phyloP scores from a whole-genome alignment of 2,329 filamentous ascomycete species.

The Xylariaceae sp. region DNA sequence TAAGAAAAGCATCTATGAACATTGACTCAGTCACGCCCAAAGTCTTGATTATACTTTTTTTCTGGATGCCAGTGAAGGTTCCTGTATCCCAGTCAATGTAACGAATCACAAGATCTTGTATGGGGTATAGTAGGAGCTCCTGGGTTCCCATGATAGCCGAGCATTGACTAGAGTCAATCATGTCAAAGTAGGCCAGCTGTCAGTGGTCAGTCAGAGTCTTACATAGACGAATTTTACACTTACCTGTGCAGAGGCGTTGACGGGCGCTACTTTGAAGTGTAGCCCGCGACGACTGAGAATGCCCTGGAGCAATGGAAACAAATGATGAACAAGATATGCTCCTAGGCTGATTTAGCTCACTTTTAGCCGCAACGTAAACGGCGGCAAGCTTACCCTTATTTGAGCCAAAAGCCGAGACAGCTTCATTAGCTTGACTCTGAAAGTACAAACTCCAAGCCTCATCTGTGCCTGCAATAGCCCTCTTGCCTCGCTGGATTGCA shows the following conservation, averaged over 20 bases:
- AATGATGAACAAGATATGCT: conserved; percentile 71
- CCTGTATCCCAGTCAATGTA: conserved; percentile 71
- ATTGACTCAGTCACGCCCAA: conserved; percentile 71
- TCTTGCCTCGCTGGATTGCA: conserved; percentile 66
- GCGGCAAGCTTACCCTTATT: conserved; percentile 66
- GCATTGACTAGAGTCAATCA: conserved; percentile 68
- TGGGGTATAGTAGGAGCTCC: conserved; percentile 84
- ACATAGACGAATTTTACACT: conserved; percentile 32
- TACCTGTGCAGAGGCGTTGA: conserved; percentile 87
- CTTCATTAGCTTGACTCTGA: conserved; percentile 76
- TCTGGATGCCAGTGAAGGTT: conserved; percentile 67
- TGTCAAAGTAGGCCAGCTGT: conserved; percentile 80
- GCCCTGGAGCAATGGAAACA: conserved; percentile 78
- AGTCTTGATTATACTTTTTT: conserved; percentile 71
- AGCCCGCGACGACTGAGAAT: conserved; percentile 73
- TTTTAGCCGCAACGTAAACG: not conserved
- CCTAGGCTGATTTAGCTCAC: conserved; percentile 52
- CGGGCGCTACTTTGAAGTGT: conserved; percentile 83
- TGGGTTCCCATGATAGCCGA: conserved; percentile 83
- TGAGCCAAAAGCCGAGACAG: conserved; percentile 82
- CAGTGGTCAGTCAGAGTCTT: conserved; percentile 32
- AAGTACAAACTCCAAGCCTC: conserved; percentile 89
- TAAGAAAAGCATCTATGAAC: conserved; percentile 83
- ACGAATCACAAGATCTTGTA: conserved; percentile 74
- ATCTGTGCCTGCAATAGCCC: conserved; percentile 73